phyloP scores from a whole-genome alignment of 2,329 filamentous ascomycete species.

The Orbilia ellipsospora region DNA sequence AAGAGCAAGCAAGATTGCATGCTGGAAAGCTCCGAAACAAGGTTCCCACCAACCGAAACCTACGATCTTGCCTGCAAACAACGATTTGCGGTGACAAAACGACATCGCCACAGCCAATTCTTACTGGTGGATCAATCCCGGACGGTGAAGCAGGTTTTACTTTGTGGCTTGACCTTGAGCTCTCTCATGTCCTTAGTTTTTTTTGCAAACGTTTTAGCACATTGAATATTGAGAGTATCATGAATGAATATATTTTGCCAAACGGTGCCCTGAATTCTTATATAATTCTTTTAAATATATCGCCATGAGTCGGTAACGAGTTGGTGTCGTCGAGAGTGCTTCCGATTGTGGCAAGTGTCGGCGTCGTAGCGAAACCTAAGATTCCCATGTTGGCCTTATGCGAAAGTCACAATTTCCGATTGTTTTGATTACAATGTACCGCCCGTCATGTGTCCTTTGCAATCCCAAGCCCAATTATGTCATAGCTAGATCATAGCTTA shows the following conservation, averaged over 20 bases:
- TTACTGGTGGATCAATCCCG: constrained; percentile 1
- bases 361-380: background rate
- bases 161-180: constrained; percentile 25
- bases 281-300: too few relatives aligned
- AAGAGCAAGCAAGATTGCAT: background rate
- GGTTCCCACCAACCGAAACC: constrained; percentile 24
- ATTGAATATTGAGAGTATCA: too few relatives aligned
- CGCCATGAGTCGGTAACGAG: too few relatives aligned
- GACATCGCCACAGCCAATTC: constrained; percentile 8
- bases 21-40: constrained; percentile 42
- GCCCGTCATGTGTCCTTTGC: constrained; percentile 4
- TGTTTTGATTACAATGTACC: background rate
- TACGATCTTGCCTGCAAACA: constrained; percentile 37
- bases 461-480: constrained; percentile 36
- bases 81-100: constrained; percentile 33
- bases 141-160: background rate
- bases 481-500: constrained; percentile 21
- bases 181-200: background rate
- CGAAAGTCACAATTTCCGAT: constrained; percentile 36
- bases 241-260: too few relatives aligned
- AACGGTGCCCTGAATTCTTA: too few relatives aligned
- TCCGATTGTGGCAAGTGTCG: background rate
- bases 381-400: constrained; percentile 45
- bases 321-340: too few relatives aligned
- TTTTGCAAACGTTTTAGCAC: too few relatives aligned